A percentile compares a stretch with the other conserved stretches of the same genome.
These are phyloP conservation scores for Hygrocybe punicea DNA, from an alignment of 768 basidiomycete genomes.

Conservation along the genomic window DNA sequence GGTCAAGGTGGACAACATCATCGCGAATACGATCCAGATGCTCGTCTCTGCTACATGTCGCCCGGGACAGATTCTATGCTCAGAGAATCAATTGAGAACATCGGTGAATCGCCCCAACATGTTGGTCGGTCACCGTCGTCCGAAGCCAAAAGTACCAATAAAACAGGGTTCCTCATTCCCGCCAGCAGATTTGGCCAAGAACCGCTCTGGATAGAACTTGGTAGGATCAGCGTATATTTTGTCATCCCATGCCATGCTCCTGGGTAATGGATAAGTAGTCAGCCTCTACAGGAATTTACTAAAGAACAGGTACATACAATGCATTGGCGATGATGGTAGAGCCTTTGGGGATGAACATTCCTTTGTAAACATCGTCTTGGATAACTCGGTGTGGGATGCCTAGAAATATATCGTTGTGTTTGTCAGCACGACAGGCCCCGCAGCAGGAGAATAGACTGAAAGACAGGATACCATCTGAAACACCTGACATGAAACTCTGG, in stretches of 20 bases:
- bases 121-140: constrained; percentile 16
- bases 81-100: not conserved
- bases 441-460: too few relatives aligned
- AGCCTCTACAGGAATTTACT: not conserved
- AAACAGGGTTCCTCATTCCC: constrained; percentile 9
- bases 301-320: constrained; percentile 4
- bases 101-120: not conserved
- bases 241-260: constrained; percentile 14
- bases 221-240: constrained; percentile 8
- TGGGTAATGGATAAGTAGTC: not conserved
- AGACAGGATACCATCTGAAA: not conserved
- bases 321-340: constrained; percentile 16
- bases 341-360: constrained; percentile 13
- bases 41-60: constrained; percentile 35
- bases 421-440: not conserved
- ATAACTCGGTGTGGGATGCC: constrained; percentile 9
- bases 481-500: not conserved
- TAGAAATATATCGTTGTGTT: not conserved
- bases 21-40: constrained; percentile 32
- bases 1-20: constrained; percentile 33
- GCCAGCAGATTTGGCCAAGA: constrained; percentile 6
- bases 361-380: constrained; percentile 11
- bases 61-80: constrained; percentile 22
- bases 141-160: constrained; percentile 11
- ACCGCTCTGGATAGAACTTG: constrained; percentile 14